Base-by-base conservation (phyloP, 768 basidiomycete genomes). In the Boletus tylopilopsis region DNA sequence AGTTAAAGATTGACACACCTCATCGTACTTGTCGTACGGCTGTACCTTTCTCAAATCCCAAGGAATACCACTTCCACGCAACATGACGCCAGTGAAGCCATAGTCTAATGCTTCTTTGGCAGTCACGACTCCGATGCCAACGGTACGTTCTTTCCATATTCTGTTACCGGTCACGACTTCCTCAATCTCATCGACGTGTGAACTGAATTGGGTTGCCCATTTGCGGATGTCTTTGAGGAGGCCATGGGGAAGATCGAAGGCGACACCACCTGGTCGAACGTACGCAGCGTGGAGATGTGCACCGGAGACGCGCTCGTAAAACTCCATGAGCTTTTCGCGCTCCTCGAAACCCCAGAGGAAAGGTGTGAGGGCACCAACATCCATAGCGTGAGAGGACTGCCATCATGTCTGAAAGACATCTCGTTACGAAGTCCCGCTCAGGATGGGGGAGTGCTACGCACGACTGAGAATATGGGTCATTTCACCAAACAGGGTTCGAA, bases 281-380 rank as follows among this genome's bases (percentile, higher is more conserved):
- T 97, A 99, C n/a, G 95, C 95, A 6, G 93, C 85, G 63, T 99
- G 95, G 62, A 99, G 79, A 47, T 95, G 94, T 5, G 95, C 95
- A 56, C 95, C 95, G 9, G 94, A 97, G 34, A 98, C 95, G 49
- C 95, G 93, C 72, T 99, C 95, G 69, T 99, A 99, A 73, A 98
- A 99, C 67, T 99, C 95, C 95, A 98, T 98, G 55, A 98, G 83
- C 76, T 99, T 99, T 74, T 98, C 95, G 48, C 95, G 92, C 71
- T 99, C 95, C 71, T 98, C 95, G 77, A 98, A 98, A 60, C 95
- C 95, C 94, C 95, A 99, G 25, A 99, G 76, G 85, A 97, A 99
- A 32, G 95, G 95, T 2, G 95, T 99, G 10, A 99, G 81, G 50
- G 92, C 95, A 67, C 95, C 95, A 55, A 99, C 95, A 63, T 99